Conservation (phyloP, 2,329 filamentous ascomycete species). For the Hawksworthiomyces lignivorus region DNA sequence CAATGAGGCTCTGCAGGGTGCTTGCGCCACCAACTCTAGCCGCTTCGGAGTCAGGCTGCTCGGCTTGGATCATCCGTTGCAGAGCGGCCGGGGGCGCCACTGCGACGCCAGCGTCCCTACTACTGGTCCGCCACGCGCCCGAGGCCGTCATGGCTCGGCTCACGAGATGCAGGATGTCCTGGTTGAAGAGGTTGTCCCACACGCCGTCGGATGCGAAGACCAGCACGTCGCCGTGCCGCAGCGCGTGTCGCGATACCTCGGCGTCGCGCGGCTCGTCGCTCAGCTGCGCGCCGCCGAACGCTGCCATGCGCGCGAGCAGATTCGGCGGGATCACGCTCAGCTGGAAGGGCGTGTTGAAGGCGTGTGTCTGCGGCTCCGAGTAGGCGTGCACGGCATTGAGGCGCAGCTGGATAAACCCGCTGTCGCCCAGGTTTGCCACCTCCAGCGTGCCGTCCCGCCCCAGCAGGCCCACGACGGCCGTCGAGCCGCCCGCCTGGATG, state of each 20-base stretch:
- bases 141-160: constrained; percentile 65
- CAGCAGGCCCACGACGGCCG: constrained; percentile 79
- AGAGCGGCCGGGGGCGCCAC: constrained; percentile 42
- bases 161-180: constrained; percentile 77
- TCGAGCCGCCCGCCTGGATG: constrained; percentile 80
- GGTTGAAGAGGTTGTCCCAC: constrained; percentile 89
- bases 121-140: constrained; percentile 64
- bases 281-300: constrained; percentile 76
- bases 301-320: constrained; percentile 69
- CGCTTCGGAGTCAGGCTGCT: neutral
- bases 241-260: constrained; percentile 64
- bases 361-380: constrained; percentile 85
- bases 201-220: constrained; percentile 91
- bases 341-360: constrained; percentile 96
- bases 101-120: constrained; percentile 45
- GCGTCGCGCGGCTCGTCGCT: constrained; percentile 81
- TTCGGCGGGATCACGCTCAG: constrained; percentile 78
- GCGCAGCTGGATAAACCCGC: constrained; percentile 81
- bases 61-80: constrained; percentile 20
- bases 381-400: constrained; percentile 77
- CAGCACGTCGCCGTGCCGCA: constrained; percentile 89
- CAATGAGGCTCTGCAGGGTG: constrained; percentile 70
- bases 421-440: constrained; percentile 91
- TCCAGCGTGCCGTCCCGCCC: constrained; percentile 67
- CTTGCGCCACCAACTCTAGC: constrained; percentile 17